phyloP scores from a whole-genome alignment of 352 stramenopile genomes.

The Pythium rhizo-oryzae region DNA sequence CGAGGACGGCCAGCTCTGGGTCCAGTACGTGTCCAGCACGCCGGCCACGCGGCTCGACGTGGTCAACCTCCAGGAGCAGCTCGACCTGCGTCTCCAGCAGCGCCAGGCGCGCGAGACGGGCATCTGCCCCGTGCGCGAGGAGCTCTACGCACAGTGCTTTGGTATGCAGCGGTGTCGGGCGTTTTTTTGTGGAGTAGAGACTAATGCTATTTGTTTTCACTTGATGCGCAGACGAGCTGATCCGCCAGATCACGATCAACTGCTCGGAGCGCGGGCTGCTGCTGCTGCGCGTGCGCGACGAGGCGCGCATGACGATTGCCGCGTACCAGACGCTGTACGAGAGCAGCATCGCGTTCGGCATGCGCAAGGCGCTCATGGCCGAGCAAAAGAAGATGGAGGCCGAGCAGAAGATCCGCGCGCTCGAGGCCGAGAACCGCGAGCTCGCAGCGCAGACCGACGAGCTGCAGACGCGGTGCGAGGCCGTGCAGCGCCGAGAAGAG shows the following conservation, averaged over 20 bases:
- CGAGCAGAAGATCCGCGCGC: constrained; percentile 76
- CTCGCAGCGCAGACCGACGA: constrained; percentile 84
- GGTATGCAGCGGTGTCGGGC: constrained; percentile 33
- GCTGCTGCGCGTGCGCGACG: constrained; percentile 88
- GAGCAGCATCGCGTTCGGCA: constrained; percentile 92
- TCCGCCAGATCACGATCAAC: constrained; percentile 94
- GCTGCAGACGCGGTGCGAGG: constrained; percentile 57
- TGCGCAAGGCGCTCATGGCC: constrained; percentile 93
- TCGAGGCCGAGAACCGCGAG: constrained; percentile 80
- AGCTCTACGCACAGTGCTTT: constrained; percentile 94
- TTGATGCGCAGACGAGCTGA: constrained; percentile 77
- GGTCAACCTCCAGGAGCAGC: constrained; percentile 89
- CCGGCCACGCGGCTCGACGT: constrained; percentile 92
- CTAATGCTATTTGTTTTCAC: not conserved
- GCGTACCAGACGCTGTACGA: constrained; percentile 95
- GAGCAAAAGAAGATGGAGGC: constrained; percentile 92
- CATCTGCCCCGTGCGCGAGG: constrained; percentile 92
- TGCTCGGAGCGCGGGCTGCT: constrained; percentile 91
- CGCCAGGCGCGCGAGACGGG: constrained; percentile 91
- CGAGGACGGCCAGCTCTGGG: constrained; percentile 91
- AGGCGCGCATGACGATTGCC: constrained; percentile 92
- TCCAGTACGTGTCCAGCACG: constrained; percentile 93
- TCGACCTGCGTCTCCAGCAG: constrained; percentile 92
- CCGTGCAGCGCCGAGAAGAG: constrained; percentile 62
- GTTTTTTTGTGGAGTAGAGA: not conserved